A percentile compares a stretch with the other conserved stretches of the same genome.
These are phyloP conservation scores for Mycena epipterygia DNA, from an alignment of 768 basidiomycete species.

Conservation along the genomic window DNA sequence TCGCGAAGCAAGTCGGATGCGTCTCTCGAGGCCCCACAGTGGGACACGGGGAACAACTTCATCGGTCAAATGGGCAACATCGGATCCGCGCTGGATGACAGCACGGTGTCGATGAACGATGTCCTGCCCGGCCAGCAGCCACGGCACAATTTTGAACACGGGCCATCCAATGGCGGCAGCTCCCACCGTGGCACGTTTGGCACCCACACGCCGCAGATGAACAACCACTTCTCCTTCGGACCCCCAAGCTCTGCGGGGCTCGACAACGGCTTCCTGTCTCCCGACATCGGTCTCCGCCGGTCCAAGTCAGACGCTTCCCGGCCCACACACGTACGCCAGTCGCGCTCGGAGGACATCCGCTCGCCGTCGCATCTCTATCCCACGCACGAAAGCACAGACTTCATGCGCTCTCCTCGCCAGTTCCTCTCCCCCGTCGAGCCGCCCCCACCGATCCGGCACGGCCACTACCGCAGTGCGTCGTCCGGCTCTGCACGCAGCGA, in stretches of 20 bases:
- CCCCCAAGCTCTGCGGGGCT: constrained; percentile 25
- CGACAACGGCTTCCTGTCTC: constrained; percentile 43
- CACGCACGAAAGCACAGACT: constrained; percentile 5
- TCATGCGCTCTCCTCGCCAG: constrained; percentile 9
- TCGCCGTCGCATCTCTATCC: neutral
- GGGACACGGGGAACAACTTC: constrained; percentile 55
- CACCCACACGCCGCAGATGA: constrained; percentile 29
- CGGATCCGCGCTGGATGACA: constrained; percentile 53
- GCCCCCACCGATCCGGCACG: constrained; percentile 26
- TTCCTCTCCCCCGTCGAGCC: constrained; percentile 32
- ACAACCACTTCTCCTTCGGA: constrained; percentile 51
- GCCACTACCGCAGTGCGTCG: constrained; percentile 33
- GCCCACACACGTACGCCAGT: constrained; percentile 43
- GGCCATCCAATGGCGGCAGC: constrained; percentile 36
- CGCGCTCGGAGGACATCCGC: constrained; percentile 66
- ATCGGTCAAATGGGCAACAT: constrained; percentile 48
- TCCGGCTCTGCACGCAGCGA: constrained; percentile 19
- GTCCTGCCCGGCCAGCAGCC: constrained; percentile 46
- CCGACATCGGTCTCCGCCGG: constrained; percentile 45
- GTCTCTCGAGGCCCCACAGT: constrained; percentile 66
- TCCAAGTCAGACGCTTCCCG: constrained; percentile 43
- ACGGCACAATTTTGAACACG: constrained; percentile 30
- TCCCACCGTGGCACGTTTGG: constrained; percentile 45
- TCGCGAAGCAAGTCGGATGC: constrained; percentile 74
- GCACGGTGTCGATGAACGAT: constrained; percentile 42